Percentiles rank a stretch among this genome's conserved stretches.
Evolutionary conservation across 2,329 filamentous ascomycete species (phyloP).

Genomic region (Calonectria multiphialidica): DNA sequence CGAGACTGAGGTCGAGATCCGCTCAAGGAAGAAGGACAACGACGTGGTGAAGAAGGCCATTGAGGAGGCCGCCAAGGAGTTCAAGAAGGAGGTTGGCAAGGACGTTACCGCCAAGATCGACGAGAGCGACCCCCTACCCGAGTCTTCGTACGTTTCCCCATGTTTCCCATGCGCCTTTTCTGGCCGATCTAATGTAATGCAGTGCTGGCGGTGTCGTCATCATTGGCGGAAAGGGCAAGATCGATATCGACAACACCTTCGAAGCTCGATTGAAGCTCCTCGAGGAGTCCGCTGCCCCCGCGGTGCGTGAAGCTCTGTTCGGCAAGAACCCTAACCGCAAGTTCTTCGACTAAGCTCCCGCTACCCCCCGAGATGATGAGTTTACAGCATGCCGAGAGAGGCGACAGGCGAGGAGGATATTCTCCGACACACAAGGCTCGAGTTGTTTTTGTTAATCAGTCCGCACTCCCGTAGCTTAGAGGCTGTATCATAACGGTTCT

Average conservation of each 20-base stretch:
- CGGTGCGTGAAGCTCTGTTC: constrained; percentile 87
- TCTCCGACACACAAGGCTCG: constrained; percentile 37
- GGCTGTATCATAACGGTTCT: constrained; percentile 49
- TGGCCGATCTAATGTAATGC: constrained; percentile 39
- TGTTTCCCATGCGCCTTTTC: too few species aligned
- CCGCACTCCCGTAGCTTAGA: constrained; percentile 48
- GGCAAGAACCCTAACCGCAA: constrained; percentile 95
- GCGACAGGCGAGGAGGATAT: constrained; percentile 35
- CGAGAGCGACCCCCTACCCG: constrained; percentile 82
- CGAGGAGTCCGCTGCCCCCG: constrained; percentile 86
- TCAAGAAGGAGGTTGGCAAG: constrained; percentile 81
- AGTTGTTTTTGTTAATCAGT: constrained; percentile 41
- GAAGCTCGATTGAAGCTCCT: constrained; percentile 90
- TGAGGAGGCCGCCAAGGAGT: constrained; percentile 82
- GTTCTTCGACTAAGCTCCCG: constrained; percentile 82
- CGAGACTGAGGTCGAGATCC: constrained; percentile 81
- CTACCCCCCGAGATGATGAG: constrained; percentile 24
- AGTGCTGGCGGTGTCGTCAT: constrained; percentile 89
- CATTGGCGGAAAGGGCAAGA: constrained; percentile 88
- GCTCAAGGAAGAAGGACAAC: constrained; percentile 84
- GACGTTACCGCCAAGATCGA: constrained; percentile 79
- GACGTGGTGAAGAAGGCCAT: constrained; percentile 83
- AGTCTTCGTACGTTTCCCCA: constrained; percentile 78
- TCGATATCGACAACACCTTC: constrained; percentile 98
- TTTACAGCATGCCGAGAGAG: constrained; percentile 31